Base-by-base conservation (phyloP, 805 yeast genomes). In the Naumovozyma castellii region DNA sequence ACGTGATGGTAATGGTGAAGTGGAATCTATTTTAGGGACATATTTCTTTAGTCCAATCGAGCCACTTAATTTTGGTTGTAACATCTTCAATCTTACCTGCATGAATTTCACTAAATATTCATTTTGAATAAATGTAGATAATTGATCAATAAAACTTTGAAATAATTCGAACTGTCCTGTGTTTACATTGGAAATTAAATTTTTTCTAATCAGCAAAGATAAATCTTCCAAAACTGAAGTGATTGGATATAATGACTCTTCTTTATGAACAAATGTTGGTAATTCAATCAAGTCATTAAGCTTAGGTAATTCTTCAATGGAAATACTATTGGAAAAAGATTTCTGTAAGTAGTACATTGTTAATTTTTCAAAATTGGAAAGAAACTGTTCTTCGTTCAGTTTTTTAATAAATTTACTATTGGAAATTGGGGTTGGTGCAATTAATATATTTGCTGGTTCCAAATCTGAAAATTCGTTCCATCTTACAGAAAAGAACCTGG, bases 181-280 rank as follows among this genome's bases (percentile, higher is more conserved):
- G 34, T 83, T 80, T 10, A 87, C 66, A 1, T 78, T 68, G 43
- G 80, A 81, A 18, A 77, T 64, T 28, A 87, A 57, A 14, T 83
- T 70, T 29, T 78, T 75, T 51, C 84, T 82, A 34, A 88, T 63
- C 6, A 87, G 76, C 49, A 86, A 68, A 19, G 85, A 73, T 27
- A 84, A 65, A 56, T 92, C 98, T 51, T 92, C 98, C 18, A 88
- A 76, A 17, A 85, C 78, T 0, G 97, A 85, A 0, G 94, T 76
- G 3, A 82, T 75, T 2, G 88, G 90, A 4, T 79, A 52, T 15
- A 57, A 50, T 1, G 54, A 53, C 12, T 45, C 39, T 36, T 53
- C 61, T 9, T 47, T 43, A 28, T 56, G 57, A 19, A 44, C 47
- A 5, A 43, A 43, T 12, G 43, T 42, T 2, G 36, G 38, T 20